These are phyloP conservation scores for Boletus rubescentipes DNA, from an alignment of 768 basidiomycete genomes.

Conservation along the genomic window DNA sequence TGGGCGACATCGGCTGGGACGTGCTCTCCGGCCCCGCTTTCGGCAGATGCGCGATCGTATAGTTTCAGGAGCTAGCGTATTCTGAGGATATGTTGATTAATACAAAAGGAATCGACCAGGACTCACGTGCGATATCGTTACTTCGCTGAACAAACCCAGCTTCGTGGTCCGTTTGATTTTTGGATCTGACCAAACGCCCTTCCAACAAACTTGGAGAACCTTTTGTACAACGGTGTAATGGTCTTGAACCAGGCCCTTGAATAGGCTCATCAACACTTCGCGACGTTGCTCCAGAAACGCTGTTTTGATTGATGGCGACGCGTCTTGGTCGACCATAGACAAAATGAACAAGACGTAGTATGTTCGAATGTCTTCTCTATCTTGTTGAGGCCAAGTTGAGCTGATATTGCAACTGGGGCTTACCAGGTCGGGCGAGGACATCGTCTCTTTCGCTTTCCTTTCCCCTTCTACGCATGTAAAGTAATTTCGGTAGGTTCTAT, in stretches of 20 bases:
- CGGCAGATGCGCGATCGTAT: constrained; percentile 59
- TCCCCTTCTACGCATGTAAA: constrained; percentile 67
- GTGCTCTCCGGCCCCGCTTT: constrained; percentile 49
- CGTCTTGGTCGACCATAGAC: constrained; percentile 60
- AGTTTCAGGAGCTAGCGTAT: constrained; percentile 62
- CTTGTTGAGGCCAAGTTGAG: neutral
- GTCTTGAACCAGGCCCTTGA: constrained; percentile 71
- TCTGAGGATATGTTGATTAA: neutral
- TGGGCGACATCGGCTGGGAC: constrained; percentile 78
- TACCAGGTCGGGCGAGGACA: constrained; percentile 58
- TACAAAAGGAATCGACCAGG: neutral
- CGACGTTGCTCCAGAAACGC: constrained; percentile 70
- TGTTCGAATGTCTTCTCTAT: constrained; percentile 69
- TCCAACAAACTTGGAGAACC: constrained; percentile 74
- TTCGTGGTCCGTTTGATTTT: constrained; percentile 73
- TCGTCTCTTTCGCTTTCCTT: constrained; percentile 41
- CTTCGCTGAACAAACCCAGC: constrained; percentile 68
- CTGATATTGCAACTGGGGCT: constrained; percentile 1
- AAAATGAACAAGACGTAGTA: constrained; percentile 71
- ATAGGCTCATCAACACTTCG: constrained; percentile 63
- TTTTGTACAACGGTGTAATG: constrained; percentile 57
- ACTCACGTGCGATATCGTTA: constrained; percentile 60
- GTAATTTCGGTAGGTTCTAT: constrained; percentile 64
- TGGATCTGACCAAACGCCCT: constrained; percentile 70
- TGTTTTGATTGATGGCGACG: constrained; percentile 52